Evolutionary conservation across 345 rosid genomes (phyloP).

Genomic region (Zanthoxylum bungeanum): DNA sequence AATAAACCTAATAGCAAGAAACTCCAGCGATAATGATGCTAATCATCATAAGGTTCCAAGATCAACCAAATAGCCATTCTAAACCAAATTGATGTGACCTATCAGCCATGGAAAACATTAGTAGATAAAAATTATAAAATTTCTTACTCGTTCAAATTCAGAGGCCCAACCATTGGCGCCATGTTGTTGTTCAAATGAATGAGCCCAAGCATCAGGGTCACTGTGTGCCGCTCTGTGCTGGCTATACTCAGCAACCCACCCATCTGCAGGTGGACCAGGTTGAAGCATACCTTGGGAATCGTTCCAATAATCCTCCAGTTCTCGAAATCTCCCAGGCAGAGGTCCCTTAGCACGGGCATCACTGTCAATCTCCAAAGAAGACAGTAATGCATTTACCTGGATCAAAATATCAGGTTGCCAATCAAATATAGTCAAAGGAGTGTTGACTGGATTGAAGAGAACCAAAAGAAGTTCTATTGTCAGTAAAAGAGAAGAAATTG

Average conservation of each 20-base stretch:
- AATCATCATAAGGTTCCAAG: background rate
- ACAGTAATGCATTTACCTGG: constrained; percentile 86
- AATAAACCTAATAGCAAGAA: background rate
- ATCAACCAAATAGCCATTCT: background rate
- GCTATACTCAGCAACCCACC: constrained; percentile 78
- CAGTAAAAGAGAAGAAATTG: background rate
- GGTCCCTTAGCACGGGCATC: constrained; percentile 67
- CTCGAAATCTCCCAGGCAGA: constrained; percentile 70
- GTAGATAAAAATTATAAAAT: background rate
- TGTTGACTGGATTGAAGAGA: background rate
- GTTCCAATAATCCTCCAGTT: constrained; percentile 94
- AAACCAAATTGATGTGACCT: background rate
- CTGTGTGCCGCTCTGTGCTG: constrained; percentile 49
- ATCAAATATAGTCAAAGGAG: constrained; percentile 1
- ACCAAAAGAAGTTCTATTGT: background rate
- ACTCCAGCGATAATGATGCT: background rate
- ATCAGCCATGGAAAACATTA: background rate
- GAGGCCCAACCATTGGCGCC: constrained; percentile 96
- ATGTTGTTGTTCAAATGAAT: constrained; percentile 83
- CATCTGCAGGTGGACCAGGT: constrained; percentile 60
- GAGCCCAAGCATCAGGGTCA: constrained; percentile 82
- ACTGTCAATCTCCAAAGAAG: constrained; percentile 85
- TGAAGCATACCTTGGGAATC: constrained; percentile 80
- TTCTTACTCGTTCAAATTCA: constrained; percentile 85
- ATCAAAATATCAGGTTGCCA: constrained; percentile 1